Percentiles rank a stretch among this genome's conserved stretches.
These are phyloP conservation scores for Aspergillus cavernicola DNA, from an alignment of 495 filamentous ascomycete genomes.

Conservation along the genomic window DNA sequence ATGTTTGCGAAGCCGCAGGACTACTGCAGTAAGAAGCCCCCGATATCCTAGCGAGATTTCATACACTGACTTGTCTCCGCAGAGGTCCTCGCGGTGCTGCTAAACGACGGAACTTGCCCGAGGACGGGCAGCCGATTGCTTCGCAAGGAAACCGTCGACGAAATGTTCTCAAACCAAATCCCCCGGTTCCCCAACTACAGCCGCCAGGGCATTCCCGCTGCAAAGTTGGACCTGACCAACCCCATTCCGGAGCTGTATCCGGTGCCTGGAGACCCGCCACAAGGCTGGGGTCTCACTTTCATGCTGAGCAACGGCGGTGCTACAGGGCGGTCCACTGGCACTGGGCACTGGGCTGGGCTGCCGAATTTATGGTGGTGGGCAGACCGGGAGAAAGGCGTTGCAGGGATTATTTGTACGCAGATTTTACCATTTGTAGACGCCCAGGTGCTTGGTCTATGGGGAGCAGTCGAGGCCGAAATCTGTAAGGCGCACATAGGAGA, in stretches of 20 bases:
- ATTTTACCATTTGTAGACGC: constrained; percentile 51
- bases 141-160: constrained; percentile 44
- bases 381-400: constrained; percentile 57
- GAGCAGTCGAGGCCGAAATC: neutral
- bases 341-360: constrained; percentile 56
- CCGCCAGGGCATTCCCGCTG: constrained; percentile 27
- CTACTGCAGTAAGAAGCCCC: constrained; percentile 45
- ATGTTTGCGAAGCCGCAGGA: constrained; percentile 51
- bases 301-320: constrained; percentile 30
- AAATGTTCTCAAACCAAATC: constrained; percentile 63
- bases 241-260: constrained; percentile 12
- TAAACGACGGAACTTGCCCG: constrained; percentile 50
- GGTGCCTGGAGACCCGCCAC: constrained; percentile 38
- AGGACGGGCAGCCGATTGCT: constrained; percentile 46
- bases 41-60: neutral
- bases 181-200: constrained; percentile 48
- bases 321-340: constrained; percentile 48
- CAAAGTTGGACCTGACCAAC: constrained; percentile 9
- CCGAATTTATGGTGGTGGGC: constrained; percentile 61
- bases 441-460: neutral
- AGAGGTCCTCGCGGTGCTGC: constrained; percentile 43
- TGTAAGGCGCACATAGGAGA: no score
- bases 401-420: constrained; percentile 54
- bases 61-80: neutral
- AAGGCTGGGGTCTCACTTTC: constrained; percentile 61